A percentile compares a stretch with the other conserved stretches of the same genome.
phyloP scores from a whole-genome alignment of 2,329 filamentous ascomycete genomes.

The Fusarium zealandicum region DNA sequence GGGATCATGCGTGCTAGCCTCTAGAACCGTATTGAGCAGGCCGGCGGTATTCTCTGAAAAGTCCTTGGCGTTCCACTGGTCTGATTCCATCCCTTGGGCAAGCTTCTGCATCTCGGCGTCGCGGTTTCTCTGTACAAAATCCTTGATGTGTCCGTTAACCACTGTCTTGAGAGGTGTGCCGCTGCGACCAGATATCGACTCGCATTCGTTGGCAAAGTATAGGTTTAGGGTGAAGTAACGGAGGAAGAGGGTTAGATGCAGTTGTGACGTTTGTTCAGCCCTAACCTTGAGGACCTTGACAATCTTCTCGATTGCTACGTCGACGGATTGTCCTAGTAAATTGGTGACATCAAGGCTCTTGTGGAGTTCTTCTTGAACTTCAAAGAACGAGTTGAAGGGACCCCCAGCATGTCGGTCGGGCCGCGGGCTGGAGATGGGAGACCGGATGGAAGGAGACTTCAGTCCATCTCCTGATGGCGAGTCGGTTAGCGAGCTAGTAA shows the following conservation, averaged over 20 bases:
- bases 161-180: conserved; percentile 78
- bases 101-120: conserved; percentile 77
- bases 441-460: conserved; percentile 58
- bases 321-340: conserved; percentile 79
- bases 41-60: conserved; percentile 69
- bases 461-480: conserved; percentile 48
- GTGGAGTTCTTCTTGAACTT: conserved; percentile 77
- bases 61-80: conserved; percentile 81
- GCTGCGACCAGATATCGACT: conserved; percentile 81
- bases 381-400: conserved; percentile 45
- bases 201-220: conserved; percentile 85
- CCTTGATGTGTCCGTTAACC: conserved; percentile 82
- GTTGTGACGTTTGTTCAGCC: conserved; percentile 72
- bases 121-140: conserved; percentile 76
- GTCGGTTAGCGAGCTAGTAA: conserved; percentile 76
- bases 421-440: conserved; percentile 61
- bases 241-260: conserved; percentile 75
- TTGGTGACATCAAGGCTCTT: conserved; percentile 79
- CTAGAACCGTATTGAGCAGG: conserved; percentile 69
- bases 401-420: conserved; percentile 42
- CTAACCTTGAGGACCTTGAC: conserved; percentile 79
- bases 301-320: conserved; percentile 79
- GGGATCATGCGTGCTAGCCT: conserved; percentile 75
- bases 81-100: conserved; percentile 78
- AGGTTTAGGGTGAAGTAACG: conserved; percentile 84